Conservation (phyloP, 78 protist genomes). For the Cavenderia fasciculata region DNA sequence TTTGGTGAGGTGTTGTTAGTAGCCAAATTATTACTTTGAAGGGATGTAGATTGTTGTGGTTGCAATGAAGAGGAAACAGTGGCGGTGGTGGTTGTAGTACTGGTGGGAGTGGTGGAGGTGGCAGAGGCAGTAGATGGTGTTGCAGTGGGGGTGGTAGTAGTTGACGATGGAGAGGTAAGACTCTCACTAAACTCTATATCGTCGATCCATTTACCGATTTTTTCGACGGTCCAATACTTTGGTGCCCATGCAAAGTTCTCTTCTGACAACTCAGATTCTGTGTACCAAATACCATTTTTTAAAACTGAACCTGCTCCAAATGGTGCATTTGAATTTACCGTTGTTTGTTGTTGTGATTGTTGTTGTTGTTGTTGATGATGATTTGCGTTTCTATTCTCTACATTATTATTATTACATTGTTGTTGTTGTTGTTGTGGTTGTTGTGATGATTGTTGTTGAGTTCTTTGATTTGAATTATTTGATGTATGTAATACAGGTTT, state of each 20-base stretch:
- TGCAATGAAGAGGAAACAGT: too few relatives aligned
- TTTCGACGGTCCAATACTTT: constrained; percentile 63
- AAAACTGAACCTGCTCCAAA: constrained; percentile 36
- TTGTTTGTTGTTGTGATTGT: neutral
- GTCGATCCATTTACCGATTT: constrained; percentile 74
- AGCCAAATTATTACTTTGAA: too few relatives aligned
- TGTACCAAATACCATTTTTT: constrained; percentile 70
- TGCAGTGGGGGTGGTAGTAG: too few relatives aligned
- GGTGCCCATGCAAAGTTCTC: constrained; percentile 70
- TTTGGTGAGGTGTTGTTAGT: too few relatives aligned
- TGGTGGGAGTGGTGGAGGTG: too few relatives aligned
- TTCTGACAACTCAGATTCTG: constrained; percentile 65
- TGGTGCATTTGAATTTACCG: neutral
- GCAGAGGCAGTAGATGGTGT: too few relatives aligned
- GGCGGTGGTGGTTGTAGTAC: too few relatives aligned
- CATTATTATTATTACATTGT: neutral
- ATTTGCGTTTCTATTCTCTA: neutral
- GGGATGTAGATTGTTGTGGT: too few relatives aligned
- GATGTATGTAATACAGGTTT: constrained; percentile 28
- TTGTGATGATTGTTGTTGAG: neutral
- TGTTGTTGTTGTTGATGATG: too few relatives aligned
- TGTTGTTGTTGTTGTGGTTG: constrained; percentile 11
- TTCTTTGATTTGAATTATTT: neutral
- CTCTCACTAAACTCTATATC: constrained; percentile 71
- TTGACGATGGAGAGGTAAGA: too few relatives aligned